Evolutionary conservation across 106 monocot species (phyloP).

Genomic region (Apostasia shenzhenica): DNA sequence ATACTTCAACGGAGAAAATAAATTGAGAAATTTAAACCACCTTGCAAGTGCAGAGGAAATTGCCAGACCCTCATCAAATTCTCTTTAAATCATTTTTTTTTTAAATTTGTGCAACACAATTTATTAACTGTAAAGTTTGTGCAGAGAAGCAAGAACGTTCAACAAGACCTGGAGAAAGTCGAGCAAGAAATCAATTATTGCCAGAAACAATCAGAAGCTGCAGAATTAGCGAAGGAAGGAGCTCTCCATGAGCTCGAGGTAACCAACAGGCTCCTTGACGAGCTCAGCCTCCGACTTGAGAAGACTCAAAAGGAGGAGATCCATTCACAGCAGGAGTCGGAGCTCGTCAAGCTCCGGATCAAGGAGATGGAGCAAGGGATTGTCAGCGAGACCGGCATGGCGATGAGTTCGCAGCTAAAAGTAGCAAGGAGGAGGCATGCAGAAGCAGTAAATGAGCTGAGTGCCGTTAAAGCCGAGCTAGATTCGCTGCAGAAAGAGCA

Average conservation of each 20-base stretch:
- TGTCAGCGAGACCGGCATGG: conserved; percentile 23
- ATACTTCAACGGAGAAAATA: no score
- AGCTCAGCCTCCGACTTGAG: conserved; percentile 38
- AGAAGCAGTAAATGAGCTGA: conserved; percentile 29
- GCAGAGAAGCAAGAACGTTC: conserved; percentile 22
- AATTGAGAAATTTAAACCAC: no score
- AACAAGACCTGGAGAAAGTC: conserved; percentile 31
- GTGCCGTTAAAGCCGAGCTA: conserved; percentile 29
- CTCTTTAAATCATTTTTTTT: no score
- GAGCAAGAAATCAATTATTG: conserved; percentile 30
- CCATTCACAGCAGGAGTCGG: conserved; percentile 44
- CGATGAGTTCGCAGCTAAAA: conserved; percentile 32
- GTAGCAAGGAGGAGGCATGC: conserved; percentile 31
- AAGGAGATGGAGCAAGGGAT: conserved; percentile 47
- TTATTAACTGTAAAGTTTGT: background rate
- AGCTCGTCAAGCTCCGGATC: conserved; percentile 35
- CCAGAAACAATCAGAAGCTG: conserved; percentile 35
- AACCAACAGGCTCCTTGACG: conserved; percentile 36
- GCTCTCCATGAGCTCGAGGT: conserved; percentile 37
- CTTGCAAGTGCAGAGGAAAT: no score
- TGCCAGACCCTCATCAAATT: no score
- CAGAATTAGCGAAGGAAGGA: conserved; percentile 20
- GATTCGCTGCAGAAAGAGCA: conserved; percentile 18
- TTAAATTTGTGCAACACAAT: no score
- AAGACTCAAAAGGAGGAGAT: conserved; percentile 36